Evolutionary conservation across 2,329 filamentous ascomycete genomes (phyloP).

Genomic region (Pseudopithomyces chartarum): DNA sequence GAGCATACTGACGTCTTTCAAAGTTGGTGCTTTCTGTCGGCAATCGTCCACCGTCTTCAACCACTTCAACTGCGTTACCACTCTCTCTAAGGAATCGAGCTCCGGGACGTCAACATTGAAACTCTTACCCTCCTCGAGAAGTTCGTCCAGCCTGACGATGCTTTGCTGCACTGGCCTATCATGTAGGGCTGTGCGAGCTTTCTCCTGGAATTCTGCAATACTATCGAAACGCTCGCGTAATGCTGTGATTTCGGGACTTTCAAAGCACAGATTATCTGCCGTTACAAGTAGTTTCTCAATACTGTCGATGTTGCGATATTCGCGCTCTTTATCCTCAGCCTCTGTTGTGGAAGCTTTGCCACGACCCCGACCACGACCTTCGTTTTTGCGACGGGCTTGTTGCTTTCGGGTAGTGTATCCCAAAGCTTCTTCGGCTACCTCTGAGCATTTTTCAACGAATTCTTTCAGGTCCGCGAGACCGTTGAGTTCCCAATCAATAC

Average conservation of each 20-base stretch:
- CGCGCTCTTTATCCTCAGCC: conserved; percentile 80
- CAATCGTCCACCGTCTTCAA: conserved; percentile 73
- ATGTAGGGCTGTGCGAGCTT: conserved; percentile 72
- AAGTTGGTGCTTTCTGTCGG: conserved; percentile 66
- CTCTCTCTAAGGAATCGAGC: conserved; percentile 77
- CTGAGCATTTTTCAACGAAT: conserved; percentile 95
- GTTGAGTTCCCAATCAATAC: conserved; percentile 87
- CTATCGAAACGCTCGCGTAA: conserved; percentile 83
- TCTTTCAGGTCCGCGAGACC: conserved; percentile 80
- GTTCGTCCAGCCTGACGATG: conserved; percentile 79
- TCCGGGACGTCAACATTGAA: conserved; percentile 94
- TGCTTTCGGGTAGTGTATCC: conserved; percentile 97
- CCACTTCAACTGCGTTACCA: conserved; percentile 88
- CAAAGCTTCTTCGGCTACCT: conserved; percentile 96
- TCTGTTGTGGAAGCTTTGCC: conserved; percentile 63
- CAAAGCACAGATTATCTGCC: conserved; percentile 87
- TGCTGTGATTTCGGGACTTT: conserved; percentile 86
- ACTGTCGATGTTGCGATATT: conserved; percentile 86
- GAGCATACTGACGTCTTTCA: conserved; percentile 79
- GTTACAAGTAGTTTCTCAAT: conserved; percentile 82
- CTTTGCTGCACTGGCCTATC: conserved; percentile 56
- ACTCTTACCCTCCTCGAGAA: conserved; percentile 84
- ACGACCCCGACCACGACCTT: conserved; percentile 77
- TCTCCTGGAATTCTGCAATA: conserved; percentile 82
- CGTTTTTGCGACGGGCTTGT: conserved; percentile 94